A percentile compares a stretch with the other conserved stretches of the same genome.
Evolutionary conservation across 2,329 filamentous ascomycete species (phyloP).

Genomic region (Epichloe bromicola): DNA sequence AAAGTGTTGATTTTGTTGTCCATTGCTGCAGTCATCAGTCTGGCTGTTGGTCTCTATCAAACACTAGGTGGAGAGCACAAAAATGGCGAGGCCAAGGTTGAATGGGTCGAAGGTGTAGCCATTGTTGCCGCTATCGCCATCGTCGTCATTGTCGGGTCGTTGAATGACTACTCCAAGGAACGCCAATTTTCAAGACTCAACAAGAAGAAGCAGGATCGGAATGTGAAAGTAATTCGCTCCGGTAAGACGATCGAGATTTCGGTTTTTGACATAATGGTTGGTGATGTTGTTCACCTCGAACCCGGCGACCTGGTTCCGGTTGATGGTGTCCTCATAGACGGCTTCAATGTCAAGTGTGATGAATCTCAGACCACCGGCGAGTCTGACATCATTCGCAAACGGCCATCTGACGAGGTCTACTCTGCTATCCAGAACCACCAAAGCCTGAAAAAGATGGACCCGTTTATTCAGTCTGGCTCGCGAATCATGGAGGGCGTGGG

Average conservation of each 20-base stretch:
- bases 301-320: constrained; percentile 64
- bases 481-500: constrained; percentile 68
- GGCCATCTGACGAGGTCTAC: constrained; percentile 52
- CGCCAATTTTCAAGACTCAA: constrained; percentile 68
- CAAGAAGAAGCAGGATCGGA: constrained; percentile 64
- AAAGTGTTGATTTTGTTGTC: constrained; percentile 65
- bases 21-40: constrained; percentile 56
- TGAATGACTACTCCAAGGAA: constrained; percentile 74
- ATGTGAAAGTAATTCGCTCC: constrained; percentile 59
- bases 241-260: constrained; percentile 58
- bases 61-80: constrained; percentile 49
- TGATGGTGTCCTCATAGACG: constrained; percentile 59
- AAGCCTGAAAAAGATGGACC: constrained; percentile 59
- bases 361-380: constrained; percentile 71
- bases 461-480: constrained; percentile 74
- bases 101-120: constrained; percentile 73
- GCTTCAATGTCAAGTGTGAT: constrained; percentile 63
- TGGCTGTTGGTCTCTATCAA: constrained; percentile 64
- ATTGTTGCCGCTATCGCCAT: constrained; percentile 71
- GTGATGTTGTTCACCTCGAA: constrained; percentile 60
- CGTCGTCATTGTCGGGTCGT: constrained; percentile 61
- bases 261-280: constrained; percentile 55
- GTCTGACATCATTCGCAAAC: constrained; percentile 62
- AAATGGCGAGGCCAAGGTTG: constrained; percentile 41
- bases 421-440: constrained; percentile 54